Percentiles rank a stretch among this genome's conserved stretches.
Conservation (phyloP, 1,284 basidiomycete genomes). For the Cyathus olla region DNA sequence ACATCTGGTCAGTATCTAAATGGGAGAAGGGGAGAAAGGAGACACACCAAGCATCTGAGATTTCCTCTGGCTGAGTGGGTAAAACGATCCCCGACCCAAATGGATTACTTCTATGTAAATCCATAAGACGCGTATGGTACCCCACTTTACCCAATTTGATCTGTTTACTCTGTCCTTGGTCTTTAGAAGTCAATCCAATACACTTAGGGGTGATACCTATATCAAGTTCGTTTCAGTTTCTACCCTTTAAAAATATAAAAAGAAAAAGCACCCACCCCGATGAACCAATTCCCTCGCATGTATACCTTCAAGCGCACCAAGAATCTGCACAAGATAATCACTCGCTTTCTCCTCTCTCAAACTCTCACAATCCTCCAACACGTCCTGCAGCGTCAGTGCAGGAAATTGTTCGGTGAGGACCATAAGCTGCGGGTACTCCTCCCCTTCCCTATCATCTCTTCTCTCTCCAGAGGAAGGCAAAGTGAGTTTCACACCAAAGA, state of each 20-base stretch:
- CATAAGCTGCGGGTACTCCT: slow-evolving; percentile 40
- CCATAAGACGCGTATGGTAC: slow-evolving; percentile 73
- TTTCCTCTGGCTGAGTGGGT: slow-evolving; percentile 48
- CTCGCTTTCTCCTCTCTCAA: slow-evolving; percentile 76
- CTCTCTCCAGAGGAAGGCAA: slow-evolving; percentile 36
- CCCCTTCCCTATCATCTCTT: background rate
- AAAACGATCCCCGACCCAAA: slow-evolving; percentile 54
- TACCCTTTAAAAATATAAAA: background rate
- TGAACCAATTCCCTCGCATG: slow-evolving; percentile 75
- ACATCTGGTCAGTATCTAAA: too few relatives aligned
- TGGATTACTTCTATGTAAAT: slow-evolving; percentile 80
- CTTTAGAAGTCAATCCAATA: slow-evolving; percentile 67
- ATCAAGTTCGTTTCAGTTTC: too few relatives aligned
- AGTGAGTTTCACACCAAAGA: slow-evolving; percentile 74
- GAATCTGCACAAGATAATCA: slow-evolving; percentile 79
- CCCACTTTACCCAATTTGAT: slow-evolving; percentile 75
- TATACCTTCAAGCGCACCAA: slow-evolving; percentile 72
- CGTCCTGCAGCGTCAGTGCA: slow-evolving; percentile 70
- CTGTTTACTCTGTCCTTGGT: slow-evolving; percentile 61
- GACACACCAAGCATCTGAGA: too few relatives aligned
- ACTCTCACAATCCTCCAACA: slow-evolving; percentile 75
- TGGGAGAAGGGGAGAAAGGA: too few relatives aligned
- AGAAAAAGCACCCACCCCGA: slow-evolving; percentile 52
- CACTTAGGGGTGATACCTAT: slow-evolving; percentile 65
- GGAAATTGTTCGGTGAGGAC: slow-evolving; percentile 77